A percentile compares a stretch with the other conserved stretches of the same genome.
Evolutionary conservation across 2,329 filamentous ascomycete genomes (phyloP).

Genomic region (Periconia sp.): DNA sequence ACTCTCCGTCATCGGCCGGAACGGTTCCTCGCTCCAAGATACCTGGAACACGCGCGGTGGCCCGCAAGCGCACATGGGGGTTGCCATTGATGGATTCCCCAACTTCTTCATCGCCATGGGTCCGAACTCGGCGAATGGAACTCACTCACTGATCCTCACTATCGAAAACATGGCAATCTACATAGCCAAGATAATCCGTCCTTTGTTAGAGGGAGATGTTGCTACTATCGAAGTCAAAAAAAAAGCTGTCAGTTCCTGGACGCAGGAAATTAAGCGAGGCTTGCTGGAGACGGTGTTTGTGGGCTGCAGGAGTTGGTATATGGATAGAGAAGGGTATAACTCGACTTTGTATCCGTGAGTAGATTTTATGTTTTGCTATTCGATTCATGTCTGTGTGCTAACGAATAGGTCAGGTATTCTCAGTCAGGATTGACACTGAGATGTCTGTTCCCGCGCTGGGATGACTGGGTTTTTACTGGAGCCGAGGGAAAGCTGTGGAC

Average conservation of each 20-base stretch:
- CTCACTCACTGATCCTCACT: constrained; percentile 57
- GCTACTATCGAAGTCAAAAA: constrained; percentile 32
- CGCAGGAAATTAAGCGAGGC: constrained; percentile 44
- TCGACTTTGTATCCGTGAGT: constrained; percentile 31
- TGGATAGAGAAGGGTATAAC: constrained; percentile 48
- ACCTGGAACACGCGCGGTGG: constrained; percentile 37
- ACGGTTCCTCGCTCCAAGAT: constrained; percentile 37
- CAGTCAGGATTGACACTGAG: neutral
- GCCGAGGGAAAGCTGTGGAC: neutral
- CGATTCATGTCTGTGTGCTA: neutral
- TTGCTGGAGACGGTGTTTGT: constrained; percentile 50
- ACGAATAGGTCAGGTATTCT: neutral
- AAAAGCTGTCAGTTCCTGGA: constrained; percentile 32
- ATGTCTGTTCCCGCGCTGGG: constrained; percentile 1
- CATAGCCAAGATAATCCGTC: constrained; percentile 55
- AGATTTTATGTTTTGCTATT: neutral
- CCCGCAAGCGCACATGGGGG: constrained; percentile 47
- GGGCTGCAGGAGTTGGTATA: constrained; percentile 53
- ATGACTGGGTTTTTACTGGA: neutral
- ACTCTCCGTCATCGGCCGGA: constrained; percentile 51
- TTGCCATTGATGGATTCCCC: constrained; percentile 49
- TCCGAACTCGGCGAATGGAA: constrained; percentile 61
- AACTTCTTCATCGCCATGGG: constrained; percentile 63
- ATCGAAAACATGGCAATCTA: constrained; percentile 60
- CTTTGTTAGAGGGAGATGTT: constrained; percentile 47